Evolutionary conservation across 2,329 filamentous ascomycete species (phyloP).

Genomic region (Chrysoporthe austroafricana): DNA sequence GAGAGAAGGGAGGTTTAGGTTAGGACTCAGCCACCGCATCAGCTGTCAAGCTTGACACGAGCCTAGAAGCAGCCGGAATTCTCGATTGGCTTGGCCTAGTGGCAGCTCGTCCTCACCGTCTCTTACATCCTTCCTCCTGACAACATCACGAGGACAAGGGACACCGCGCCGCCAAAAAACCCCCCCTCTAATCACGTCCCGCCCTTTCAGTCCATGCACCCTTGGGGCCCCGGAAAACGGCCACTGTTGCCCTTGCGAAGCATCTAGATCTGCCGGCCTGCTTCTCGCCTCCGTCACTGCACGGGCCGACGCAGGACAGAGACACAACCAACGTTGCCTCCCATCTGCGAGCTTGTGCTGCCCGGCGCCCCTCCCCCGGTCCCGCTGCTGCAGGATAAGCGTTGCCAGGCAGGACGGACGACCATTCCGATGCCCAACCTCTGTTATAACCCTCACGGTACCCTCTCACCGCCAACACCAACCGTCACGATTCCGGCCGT

Average conservation of each 20-base stretch:
- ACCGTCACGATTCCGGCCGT: background rate
- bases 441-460: no score
- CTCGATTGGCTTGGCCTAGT: background rate
- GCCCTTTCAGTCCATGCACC: background rate
- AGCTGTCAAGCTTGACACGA: background rate
- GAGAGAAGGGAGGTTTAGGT: background rate
- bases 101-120: background rate
- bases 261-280: no score
- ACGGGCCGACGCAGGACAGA: no score
- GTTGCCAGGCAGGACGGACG: no score
- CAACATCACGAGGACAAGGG: constrained; percentile 2
- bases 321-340: no score
- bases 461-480: no score
- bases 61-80: background rate
- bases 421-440: no score
- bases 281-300: no score
- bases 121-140: constrained; percentile 3
- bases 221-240: background rate
- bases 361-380: no score
- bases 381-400: no score
- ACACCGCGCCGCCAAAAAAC: background rate
- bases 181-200: background rate
- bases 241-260: background rate
- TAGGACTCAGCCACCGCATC: background rate
- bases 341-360: no score